Evolutionary conservation across 2,329 filamentous ascomycete genomes (phyloP), one percentile per base, ranked within the genome.

Genomic region (Colletotrichum lupini): DNA sequence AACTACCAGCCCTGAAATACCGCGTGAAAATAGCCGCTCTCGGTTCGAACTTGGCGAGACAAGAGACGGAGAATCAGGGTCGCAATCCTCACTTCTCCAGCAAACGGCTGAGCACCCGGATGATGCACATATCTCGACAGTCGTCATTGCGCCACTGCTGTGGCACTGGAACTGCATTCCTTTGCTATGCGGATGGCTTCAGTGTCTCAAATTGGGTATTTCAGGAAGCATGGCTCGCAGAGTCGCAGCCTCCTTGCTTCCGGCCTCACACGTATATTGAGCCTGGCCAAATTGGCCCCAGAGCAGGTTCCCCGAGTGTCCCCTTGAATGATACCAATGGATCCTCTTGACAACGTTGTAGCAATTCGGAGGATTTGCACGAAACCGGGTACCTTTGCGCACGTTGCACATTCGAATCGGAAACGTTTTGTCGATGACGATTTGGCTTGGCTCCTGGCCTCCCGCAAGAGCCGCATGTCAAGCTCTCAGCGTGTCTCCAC

Each of bases 401-500:
- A 57, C 67, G 60, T 56, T 58, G 32, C 22, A 42, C n/a, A 57
- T 32, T 53, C n/a, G 59, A 37, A 72, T 14, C 22, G 28, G 55
- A 19, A 49, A 56, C 53, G 22, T 28, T 7, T 22, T 22, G 60
- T 46, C 12, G 55, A 58, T 69, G 55, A 59, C 42, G 35, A 35
- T 14, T 53, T 28, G 42, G 53, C 53, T 60, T 69, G 32, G 24
- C 32, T 42, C n/a, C 35, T 37, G 46, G 42, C 32, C 52, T 46
- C 22, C 46, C 14, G 16, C 22, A 24, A 59, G 65, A 69, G 70
- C 70, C 58, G 66, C 70, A 64, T 60, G 19, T 58, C 53, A 42
- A 22, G 30, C 60, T 26, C 46, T 52, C 53, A 35, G 42, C 55
- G 22, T 60, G 32, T 49, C 28, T 61, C n/a, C 46, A 16, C 55